phyloP scores from a whole-genome alignment of 2,329 filamentous ascomycete species.

The Calonectria honghensis region DNA sequence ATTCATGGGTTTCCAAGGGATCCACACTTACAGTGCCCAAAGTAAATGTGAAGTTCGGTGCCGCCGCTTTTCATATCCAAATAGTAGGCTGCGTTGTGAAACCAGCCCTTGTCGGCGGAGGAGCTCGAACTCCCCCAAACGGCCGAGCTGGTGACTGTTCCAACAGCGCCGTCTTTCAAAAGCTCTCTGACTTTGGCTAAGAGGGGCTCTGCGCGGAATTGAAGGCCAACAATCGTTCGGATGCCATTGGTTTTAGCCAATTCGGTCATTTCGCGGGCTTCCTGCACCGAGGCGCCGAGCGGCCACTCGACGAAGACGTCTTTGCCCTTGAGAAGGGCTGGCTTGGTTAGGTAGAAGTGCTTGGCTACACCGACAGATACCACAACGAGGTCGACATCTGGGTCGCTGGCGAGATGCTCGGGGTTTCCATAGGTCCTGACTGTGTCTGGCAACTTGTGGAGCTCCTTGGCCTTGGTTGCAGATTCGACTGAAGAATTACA shows the following conservation, averaged over 20 bases:
- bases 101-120: conserved; percentile 20
- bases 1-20: too few relatives aligned
- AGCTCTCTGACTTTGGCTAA: conserved; percentile 46
- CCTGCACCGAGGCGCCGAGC: conserved; percentile 52
- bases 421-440: conserved; percentile 68
- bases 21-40: conserved; percentile 38
- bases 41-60: conserved; percentile 35
- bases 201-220: conserved; percentile 66
- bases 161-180: conserved; percentile 38
- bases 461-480: conserved; percentile 63
- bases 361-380: conserved; percentile 69
- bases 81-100: conserved; percentile 29
- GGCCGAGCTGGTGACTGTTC: conserved; percentile 35
- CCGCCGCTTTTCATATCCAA: conserved; percentile 36
- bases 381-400: conserved; percentile 70
- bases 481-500: conserved; percentile 67
- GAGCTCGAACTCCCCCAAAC: conserved; percentile 30
- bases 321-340: conserved; percentile 64
- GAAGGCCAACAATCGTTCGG: conserved; percentile 67
- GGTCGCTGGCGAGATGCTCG: conserved; percentile 65
- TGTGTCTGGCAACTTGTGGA: conserved; percentile 62
- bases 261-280: conserved; percentile 62
- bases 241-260: conserved; percentile 58
- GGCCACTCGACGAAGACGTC: conserved; percentile 42
- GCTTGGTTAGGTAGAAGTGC: conserved; percentile 65